Evolutionary conservation across 2,329 filamentous ascomycete species (phyloP).

Genomic region (Ascochyta pisi): DNA sequence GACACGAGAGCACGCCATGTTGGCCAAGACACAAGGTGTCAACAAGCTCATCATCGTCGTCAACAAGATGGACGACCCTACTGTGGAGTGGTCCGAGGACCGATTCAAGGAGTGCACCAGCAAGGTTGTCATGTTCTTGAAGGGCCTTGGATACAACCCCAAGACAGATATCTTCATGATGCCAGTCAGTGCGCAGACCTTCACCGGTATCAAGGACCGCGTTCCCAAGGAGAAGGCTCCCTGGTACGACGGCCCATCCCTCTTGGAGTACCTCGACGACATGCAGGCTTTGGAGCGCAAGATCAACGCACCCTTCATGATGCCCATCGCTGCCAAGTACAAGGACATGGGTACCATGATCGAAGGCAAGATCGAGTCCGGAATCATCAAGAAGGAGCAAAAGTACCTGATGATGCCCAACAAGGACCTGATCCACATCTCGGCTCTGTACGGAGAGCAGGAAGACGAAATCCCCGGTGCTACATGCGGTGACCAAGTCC

Average conservation of each 20-base stretch:
- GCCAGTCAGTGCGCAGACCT: slow-evolving; percentile 91
- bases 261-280: slow-evolving; percentile 92
- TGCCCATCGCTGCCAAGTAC: slow-evolving; percentile 96
- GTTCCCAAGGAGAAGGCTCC: slow-evolving; percentile 74
- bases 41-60: slow-evolving; percentile 88
- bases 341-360: slow-evolving; percentile 96
- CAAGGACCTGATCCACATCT: slow-evolving; percentile 77
- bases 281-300: slow-evolving; percentile 96
- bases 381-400: slow-evolving; percentile 86
- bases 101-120: slow-evolving; percentile 92
- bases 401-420: slow-evolving; percentile 95
- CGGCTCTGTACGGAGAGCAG: slow-evolving; percentile 91
- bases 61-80: slow-evolving; percentile 99
- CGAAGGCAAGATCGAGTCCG: slow-evolving; percentile 96
- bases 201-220: slow-evolving; percentile 85
- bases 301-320: slow-evolving; percentile 98
- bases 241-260: slow-evolving; percentile 88
- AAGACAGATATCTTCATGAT: slow-evolving; percentile 95
- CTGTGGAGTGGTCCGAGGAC: slow-evolving; percentile 93
- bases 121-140: slow-evolving; percentile 87
- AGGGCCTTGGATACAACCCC: slow-evolving; percentile 90
- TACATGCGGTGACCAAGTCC: slow-evolving; percentile 93
- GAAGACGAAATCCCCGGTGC: slow-evolving; percentile 87
- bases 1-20: slow-evolving; percentile 95
- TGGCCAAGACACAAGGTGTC: slow-evolving; percentile 97